Evolutionary conservation across 2,329 filamentous ascomycete genomes (phyloP).

Genomic region (Botrytis elliptica): DNA sequence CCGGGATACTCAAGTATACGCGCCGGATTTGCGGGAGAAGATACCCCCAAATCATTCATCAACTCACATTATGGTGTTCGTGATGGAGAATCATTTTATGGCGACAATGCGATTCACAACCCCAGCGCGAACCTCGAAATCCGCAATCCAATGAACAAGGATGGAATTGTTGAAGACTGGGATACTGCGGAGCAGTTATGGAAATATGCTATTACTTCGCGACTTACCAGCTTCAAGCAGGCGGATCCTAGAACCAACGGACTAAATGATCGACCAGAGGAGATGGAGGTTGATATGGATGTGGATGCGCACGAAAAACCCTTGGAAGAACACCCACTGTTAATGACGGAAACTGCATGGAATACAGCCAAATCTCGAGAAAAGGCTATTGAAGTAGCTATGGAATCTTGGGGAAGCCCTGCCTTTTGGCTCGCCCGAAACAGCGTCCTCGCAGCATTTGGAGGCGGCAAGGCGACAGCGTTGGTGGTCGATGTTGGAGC

Average conservation of each 20-base stretch:
- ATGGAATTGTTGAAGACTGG: slow-evolving; percentile 95
- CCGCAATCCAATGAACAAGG: slow-evolving; percentile 85
- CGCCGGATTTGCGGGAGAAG: slow-evolving; percentile 96
- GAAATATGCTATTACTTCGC: slow-evolving; percentile 88
- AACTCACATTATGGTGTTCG: slow-evolving; percentile 81
- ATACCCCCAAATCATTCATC: slow-evolving; percentile 89
- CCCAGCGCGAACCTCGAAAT: slow-evolving; percentile 76
- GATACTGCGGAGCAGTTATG: slow-evolving; percentile 84
- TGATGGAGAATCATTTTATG: slow-evolving; percentile 64
- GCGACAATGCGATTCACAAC: slow-evolving; percentile 84
- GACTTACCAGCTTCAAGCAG: slow-evolving; percentile 74
- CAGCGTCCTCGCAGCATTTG: slow-evolving; percentile 87
- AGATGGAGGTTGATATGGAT: slow-evolving; percentile 50
- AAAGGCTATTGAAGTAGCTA: slow-evolving; percentile 92
- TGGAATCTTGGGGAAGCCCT: slow-evolving; percentile 94
- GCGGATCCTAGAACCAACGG: slow-evolving; percentile 73
- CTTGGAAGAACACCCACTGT: slow-evolving; percentile 81
- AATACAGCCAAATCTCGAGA: slow-evolving; percentile 84
- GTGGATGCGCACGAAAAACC: slow-evolving; percentile 68
- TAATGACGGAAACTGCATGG: slow-evolving; percentile 95
- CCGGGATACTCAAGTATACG: slow-evolving; percentile 88
- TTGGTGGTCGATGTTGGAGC: slow-evolving; percentile 91
- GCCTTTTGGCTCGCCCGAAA: slow-evolving; percentile 92
- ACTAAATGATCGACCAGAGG: slow-evolving; percentile 61
- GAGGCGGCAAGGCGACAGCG: slow-evolving; percentile 87